phyloP scores from a whole-genome alignment of 345 rosid genomes.

The rapeseed (Brassica napus) region DNA sequence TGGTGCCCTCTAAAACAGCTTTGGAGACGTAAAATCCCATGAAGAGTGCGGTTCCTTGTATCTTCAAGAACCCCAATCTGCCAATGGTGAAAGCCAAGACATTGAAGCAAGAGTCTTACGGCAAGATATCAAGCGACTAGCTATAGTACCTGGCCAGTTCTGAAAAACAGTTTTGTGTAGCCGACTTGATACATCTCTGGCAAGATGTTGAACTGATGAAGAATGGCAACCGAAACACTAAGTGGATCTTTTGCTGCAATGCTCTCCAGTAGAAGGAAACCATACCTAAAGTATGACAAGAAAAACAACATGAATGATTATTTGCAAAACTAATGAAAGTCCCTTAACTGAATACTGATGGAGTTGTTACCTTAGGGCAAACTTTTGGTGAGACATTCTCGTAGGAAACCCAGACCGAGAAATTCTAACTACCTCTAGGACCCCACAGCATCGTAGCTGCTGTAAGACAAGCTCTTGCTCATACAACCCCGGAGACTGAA shows the following conservation, averaged over 20 bases:
- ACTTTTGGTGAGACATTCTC: slow-evolving; percentile 79
- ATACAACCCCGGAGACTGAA: slow-evolving; percentile 63
- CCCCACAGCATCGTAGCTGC: slow-evolving; percentile 87
- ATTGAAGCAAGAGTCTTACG: slow-evolving; percentile 6
- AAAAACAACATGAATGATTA: slow-evolving; percentile 19
- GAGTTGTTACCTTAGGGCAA: slow-evolving; percentile 63
- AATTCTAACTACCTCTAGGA: slow-evolving; percentile 81
- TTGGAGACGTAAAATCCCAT: slow-evolving; percentile 66
- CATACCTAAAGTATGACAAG: slow-evolving; percentile 55
- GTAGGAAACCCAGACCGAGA: slow-evolving; percentile 90
- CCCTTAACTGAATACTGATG: background rate
- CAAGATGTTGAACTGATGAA: slow-evolving; percentile 68
- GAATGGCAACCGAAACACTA: slow-evolving; percentile 75
- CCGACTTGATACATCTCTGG: slow-evolving; percentile 97
- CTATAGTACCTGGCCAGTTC: slow-evolving; percentile 74
- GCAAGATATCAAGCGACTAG: slow-evolving; percentile 15
- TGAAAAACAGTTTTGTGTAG: slow-evolving; percentile 76
- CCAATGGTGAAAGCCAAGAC: slow-evolving; percentile 8
- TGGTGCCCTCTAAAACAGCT: slow-evolving; percentile 65
- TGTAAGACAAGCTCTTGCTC: slow-evolving; percentile 75
- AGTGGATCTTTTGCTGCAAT: slow-evolving; percentile 64
- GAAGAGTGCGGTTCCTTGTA: slow-evolving; percentile 63
- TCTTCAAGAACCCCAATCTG: slow-evolving; percentile 79
- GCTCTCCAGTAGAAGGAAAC: slow-evolving; percentile 58
- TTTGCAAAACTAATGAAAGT: background rate